Conservation (phyloP, 768 basidiomycete genomes). For the Trametes sanguinea region DNA sequence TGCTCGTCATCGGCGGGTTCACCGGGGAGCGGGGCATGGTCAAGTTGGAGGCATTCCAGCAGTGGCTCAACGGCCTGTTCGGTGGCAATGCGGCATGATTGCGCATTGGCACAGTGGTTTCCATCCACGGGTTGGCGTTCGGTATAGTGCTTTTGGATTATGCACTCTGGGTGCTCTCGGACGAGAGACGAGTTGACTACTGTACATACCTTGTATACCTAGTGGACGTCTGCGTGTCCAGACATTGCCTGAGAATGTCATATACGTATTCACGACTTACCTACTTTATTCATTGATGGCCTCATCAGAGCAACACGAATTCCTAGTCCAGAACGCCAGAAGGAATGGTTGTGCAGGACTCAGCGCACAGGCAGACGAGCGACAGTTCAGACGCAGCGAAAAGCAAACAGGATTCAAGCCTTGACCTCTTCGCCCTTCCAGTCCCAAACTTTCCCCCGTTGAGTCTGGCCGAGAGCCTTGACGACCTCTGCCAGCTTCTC, state of each 20-base stretch:
- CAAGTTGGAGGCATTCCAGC: conserved; percentile 25
- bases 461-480: conserved; percentile 38
- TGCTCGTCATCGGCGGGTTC: conserved; percentile 34
- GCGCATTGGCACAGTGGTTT: not conserved
- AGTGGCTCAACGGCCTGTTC: conserved; percentile 22
- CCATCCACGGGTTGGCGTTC: not conserved
- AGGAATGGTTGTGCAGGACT: not conserved
- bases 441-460: conserved; percentile 59
- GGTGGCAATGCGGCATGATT: conserved; percentile 12
- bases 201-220: conserved; percentile 5
- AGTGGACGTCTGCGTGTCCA: not conserved
- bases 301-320: no score
- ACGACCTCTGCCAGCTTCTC: conserved; percentile 49
- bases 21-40: conserved; percentile 28
- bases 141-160: not conserved
- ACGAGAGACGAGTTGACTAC: not conserved
- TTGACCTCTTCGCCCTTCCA: conserved; percentile 55
- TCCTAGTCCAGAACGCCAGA: no score
- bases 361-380: not conserved
- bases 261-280: not conserved
- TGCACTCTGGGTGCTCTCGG: not conserved
- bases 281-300: not conserved
- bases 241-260: not conserved
- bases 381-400: not conserved
- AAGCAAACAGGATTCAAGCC: conserved; percentile 21